Evolutionary conservation across 2,329 filamentous ascomycete species (phyloP).

Genomic region (Zymoseptoria brevis): DNA sequence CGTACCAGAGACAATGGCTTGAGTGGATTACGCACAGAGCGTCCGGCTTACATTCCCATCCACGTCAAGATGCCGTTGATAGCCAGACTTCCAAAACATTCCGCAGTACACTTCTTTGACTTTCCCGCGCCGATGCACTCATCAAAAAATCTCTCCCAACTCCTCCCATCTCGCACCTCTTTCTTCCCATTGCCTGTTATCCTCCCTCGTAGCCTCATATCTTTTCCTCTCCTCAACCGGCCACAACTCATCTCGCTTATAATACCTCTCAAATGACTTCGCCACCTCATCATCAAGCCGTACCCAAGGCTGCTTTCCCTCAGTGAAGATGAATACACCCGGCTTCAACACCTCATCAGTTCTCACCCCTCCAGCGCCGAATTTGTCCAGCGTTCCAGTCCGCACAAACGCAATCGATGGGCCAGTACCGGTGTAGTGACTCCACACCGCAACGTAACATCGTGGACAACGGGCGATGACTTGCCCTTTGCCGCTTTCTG

Average conservation of each 20-base stretch:
- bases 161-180: neutral
- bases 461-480: neutral
- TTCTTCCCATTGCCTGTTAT: neutral
- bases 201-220: neutral
- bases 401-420: neutral
- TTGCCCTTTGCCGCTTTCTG: constrained; percentile 1
- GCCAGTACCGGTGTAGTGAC: neutral
- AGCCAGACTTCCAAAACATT: too few relatives aligned
- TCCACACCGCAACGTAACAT: neutral
- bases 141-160: neutral
- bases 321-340: neutral
- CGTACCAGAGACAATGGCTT: too few relatives aligned
- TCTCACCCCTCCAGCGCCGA: neutral
- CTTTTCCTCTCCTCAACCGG: neutral
- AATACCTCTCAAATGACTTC: neutral
- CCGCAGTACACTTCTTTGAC: neutral
- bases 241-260: neutral
- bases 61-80: too few relatives aligned
- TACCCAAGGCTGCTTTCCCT: neutral
- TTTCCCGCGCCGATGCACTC: neutral
- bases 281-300: neutral
- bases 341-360: neutral
- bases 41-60: too few relatives aligned
- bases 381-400: neutral
- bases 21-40: too few relatives aligned